Evolutionary conservation across 805 yeast genomes (phyloP).

Genomic region (Wickerhamiella cacticola): DNA sequence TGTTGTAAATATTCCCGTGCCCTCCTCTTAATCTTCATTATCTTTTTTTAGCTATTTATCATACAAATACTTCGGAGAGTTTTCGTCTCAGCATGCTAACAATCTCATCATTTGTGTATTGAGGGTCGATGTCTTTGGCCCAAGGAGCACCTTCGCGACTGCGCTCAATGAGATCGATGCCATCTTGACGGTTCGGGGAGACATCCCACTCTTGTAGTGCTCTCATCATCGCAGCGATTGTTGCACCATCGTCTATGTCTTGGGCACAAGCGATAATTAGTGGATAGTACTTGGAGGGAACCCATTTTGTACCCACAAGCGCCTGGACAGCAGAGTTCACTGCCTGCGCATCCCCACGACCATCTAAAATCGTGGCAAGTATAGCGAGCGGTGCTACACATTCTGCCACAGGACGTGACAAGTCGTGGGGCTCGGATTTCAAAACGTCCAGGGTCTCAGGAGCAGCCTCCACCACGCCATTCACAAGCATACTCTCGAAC

Average conservation of each 20-base stretch:
- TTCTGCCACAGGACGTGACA: slow-evolving; percentile 13
- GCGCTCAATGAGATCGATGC: slow-evolving; percentile 9
- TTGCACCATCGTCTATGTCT: slow-evolving; percentile 13
- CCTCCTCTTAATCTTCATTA: not conserved
- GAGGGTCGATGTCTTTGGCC: slow-evolving; percentile 11
- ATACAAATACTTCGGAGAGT: slow-evolving; percentile 10
- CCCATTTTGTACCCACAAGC: not conserved
- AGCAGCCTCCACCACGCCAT: slow-evolving; percentile 9
- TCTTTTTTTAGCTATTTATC: slow-evolving; percentile 1
- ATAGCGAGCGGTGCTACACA: slow-evolving; percentile 19
- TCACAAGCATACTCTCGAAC: slow-evolving; percentile 15
- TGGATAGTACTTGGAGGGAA: slow-evolving; percentile 17
- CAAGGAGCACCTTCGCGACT: slow-evolving; percentile 6
- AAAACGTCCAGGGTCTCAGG: slow-evolving; percentile 11
- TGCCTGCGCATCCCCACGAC: slow-evolving; percentile 6
- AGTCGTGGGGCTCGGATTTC: not conserved
- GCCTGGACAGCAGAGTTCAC: slow-evolving; percentile 5
- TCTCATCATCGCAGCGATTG: slow-evolving; percentile 9
- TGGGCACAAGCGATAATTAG: slow-evolving; percentile 18
- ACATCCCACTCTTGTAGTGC: slow-evolving; percentile 12
- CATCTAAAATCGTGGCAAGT: slow-evolving; percentile 13
- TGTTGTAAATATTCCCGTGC: slow-evolving; percentile 36
- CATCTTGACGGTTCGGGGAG: not conserved
- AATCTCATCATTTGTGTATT: slow-evolving; percentile 10
- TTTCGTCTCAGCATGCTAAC: slow-evolving; percentile 16